phyloP scores from a whole-genome alignment of 2,329 filamentous ascomycete species.

The Eurotiales sp. region DNA sequence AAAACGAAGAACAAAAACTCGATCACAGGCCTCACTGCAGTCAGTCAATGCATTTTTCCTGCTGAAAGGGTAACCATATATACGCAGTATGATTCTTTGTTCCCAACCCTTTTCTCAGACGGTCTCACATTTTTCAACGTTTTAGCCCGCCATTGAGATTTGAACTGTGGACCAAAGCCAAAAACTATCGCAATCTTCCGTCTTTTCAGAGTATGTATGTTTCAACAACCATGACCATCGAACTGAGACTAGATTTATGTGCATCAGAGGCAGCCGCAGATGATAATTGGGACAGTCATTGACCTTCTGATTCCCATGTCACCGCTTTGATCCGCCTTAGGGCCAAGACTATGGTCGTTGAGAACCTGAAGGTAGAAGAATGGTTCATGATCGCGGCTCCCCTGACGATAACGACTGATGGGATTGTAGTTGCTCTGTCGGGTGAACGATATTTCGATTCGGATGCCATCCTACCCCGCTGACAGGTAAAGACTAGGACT shows the following conservation, averaged over 20 bases:
- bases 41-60: too few relatives aligned
- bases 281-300: background rate
- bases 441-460: too few relatives aligned
- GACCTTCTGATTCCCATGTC: background rate
- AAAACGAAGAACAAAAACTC: too few relatives aligned
- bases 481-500: too few relatives aligned
- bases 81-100: too few relatives aligned
- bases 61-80: too few relatives aligned
- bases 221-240: background rate
- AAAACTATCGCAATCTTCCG: too few relatives aligned
- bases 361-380: background rate
- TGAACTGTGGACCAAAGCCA: background rate
- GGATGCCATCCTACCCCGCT: too few relatives aligned
- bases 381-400: background rate
- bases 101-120: too few relatives aligned
- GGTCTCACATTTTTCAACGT: too few relatives aligned
- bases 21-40: too few relatives aligned
- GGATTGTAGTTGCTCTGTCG: background rate
- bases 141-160: too few relatives aligned
- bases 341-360: background rate
- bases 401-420: background rate
- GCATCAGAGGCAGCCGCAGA: background rate
- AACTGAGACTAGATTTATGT: background rate
- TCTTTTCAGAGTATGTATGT: background rate
- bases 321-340: background rate